Evolutionary conservation across 768 basidiomycete species (phyloP).

Genomic region (Gautieria morchelliformis): DNA sequence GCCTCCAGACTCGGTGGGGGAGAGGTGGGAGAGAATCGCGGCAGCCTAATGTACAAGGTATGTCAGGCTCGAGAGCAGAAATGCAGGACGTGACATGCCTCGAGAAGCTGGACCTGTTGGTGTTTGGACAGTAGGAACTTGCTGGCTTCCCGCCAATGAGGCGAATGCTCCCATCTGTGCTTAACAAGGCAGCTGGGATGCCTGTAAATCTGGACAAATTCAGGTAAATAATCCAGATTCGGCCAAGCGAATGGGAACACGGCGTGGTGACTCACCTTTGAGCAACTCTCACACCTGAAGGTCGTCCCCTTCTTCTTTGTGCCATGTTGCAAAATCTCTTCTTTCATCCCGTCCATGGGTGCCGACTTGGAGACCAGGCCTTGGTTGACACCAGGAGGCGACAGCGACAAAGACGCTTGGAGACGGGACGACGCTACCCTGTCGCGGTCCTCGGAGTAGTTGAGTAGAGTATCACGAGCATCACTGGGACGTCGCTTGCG

Average conservation of each 20-base stretch:
- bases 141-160: slow-evolving; percentile 90
- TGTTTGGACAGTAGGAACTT: slow-evolving; percentile 91
- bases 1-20: slow-evolving; percentile 43
- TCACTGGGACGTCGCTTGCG: slow-evolving; percentile 16
- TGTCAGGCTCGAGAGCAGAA: background rate
- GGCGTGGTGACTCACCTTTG: slow-evolving; percentile 51
- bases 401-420: slow-evolving; percentile 3
- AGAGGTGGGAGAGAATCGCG: slow-evolving; percentile 85
- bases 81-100: slow-evolving; percentile 38
- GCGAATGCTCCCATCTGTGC: slow-evolving; percentile 96
- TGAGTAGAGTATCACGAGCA: background rate
- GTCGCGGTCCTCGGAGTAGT: slow-evolving; percentile 5
- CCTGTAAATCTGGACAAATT: slow-evolving; percentile 56
- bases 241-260: background rate
- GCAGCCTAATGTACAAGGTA: slow-evolving; percentile 51
- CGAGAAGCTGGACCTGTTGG: slow-evolving; percentile 93
- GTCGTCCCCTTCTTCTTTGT: slow-evolving; percentile 74
- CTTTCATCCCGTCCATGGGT: slow-evolving; percentile 14
- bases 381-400: background rate
- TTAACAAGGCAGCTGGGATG: slow-evolving; percentile 95
- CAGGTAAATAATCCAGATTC: background rate
- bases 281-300: slow-evolving; percentile 90
- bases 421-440: background rate
- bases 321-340: slow-evolving; percentile 18
- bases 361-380: slow-evolving; percentile 5